Evolutionary conservation across 768 basidiomycete genomes (phyloP), one percentile per base, ranked within the genome.

Genomic region (Pleurotus ostreatus): DNA sequence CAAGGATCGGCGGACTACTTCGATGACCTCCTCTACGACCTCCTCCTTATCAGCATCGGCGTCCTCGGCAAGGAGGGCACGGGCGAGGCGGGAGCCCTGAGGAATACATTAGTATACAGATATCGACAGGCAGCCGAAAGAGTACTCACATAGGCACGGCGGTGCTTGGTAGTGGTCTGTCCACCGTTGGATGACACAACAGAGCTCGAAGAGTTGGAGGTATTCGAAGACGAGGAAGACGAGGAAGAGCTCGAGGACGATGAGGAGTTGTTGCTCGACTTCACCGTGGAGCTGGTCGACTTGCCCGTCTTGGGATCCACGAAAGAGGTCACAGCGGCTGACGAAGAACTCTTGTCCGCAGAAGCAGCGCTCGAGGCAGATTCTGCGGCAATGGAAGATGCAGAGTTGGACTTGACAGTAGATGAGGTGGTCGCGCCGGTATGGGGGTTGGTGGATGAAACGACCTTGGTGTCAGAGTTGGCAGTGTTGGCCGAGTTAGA

Each of bases 1-100:
- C 51, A 53, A 53, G 51, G 51, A 53, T 37, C 51, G 51, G 39
- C 51, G 51, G 15, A 53, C 51, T 15, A 53, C 51, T 25, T 53
- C 51, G 23, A 53, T 39, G 51, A 53, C 51, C 25, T 53, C 51
- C 39, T 53, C 51, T 8, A 53, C 39, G 39, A 53, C 38, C 23
- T 53, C 51, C 11, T 53, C 51, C 30, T 34, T 34, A 34, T 34
- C 30, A 11, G n/a, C 51, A 15, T 53, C 51, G 20, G 39, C 13
- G 11, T 53, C 51, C 11, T 39, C 39, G 4, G 39, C 51, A 23
- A 40, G 51, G n/a, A 53, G 22, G 22, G 51, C 51, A 23, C 51
- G 51, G 20, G 51, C n/a, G 51, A 53, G 51, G 37, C 51, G 51
- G 22, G 51, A 53, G 22, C 51, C 51, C 51, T 53, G n/a, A 41